These are phyloP conservation scores for Porodaedalea pini DNA, from an alignment of 1,284 basidiomycete species.

Conservation along the genomic window DNA sequence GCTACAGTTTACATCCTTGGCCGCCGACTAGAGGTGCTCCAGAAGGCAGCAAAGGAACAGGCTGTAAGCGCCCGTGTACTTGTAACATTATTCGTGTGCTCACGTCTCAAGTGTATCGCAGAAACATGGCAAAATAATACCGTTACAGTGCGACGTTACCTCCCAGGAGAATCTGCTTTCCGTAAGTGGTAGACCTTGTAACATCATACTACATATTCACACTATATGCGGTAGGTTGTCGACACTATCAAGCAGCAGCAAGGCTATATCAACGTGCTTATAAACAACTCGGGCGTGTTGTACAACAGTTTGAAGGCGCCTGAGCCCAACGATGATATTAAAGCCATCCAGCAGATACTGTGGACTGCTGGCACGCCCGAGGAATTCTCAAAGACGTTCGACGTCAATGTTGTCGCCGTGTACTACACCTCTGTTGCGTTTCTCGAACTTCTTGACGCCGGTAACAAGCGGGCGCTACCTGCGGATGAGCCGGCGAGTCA, in stretches of 20 bases:
- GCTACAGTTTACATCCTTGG: conserved; percentile 72
- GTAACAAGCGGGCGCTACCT: conserved; percentile 47
- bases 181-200: conserved; percentile 27
- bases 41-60: conserved; percentile 48
- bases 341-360: conserved; percentile 58
- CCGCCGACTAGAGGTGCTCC: conserved; percentile 51
- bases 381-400: conserved; percentile 61
- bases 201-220: conserved; percentile 1
- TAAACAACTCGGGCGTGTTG: conserved; percentile 71
- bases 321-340: conserved; percentile 47
- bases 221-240: conserved; percentile 28
- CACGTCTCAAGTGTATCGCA: neutral
- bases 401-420: conserved; percentile 65
- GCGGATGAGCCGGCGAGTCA: conserved; percentile 49
- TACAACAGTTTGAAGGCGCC: conserved; percentile 32
- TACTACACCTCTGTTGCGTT: conserved; percentile 73
- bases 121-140: conserved; percentile 60
- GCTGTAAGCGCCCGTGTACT: conserved; percentile 27
- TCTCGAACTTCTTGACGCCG: conserved; percentile 64
- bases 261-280: conserved; percentile 66
- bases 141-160: conserved; percentile 65
- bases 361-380: conserved; percentile 59
- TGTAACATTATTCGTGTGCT: conserved; percentile 17
- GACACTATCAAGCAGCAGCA: conserved; percentile 53
- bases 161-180: conserved; percentile 50